These are phyloP conservation scores for Leccinum solheimii DNA, from an alignment of 1,284 basidiomycete genomes.

Conservation along the genomic window DNA sequence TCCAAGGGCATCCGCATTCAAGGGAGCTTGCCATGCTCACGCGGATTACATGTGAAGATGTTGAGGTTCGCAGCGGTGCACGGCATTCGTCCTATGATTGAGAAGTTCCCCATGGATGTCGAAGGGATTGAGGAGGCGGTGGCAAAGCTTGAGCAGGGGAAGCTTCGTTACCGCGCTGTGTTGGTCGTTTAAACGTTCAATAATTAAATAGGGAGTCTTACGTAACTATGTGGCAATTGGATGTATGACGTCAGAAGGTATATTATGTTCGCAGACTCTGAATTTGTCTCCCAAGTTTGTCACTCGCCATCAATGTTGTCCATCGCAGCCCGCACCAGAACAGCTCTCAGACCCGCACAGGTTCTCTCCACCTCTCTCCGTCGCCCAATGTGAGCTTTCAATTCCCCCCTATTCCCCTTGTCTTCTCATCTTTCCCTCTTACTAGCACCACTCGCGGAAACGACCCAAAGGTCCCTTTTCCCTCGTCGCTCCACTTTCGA, in stretches of 20 bases:
- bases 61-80: constrained; percentile 30
- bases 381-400: constrained; percentile 11
- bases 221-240: constrained; percentile 1
- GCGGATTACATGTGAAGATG: constrained; percentile 33
- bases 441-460: constrained; percentile 45
- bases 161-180: constrained; percentile 36
- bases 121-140: constrained; percentile 35
- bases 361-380: not conserved
- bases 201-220: not conserved
- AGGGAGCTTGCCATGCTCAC: constrained; percentile 26
- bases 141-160: constrained; percentile 25
- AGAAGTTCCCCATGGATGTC: constrained; percentile 32
- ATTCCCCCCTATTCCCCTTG: not conserved
- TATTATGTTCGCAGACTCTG: not conserved
- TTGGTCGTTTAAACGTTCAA: constrained; percentile 22
- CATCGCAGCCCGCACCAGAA: constrained; percentile 7
- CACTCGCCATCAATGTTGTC: constrained; percentile 13
- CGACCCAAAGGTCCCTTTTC: constrained; percentile 49
- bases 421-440: not conserved
- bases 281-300: not conserved
- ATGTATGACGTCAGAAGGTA: constrained; percentile 17
- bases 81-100: constrained; percentile 25
- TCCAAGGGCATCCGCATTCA: constrained; percentile 24
- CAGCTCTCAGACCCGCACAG: not conserved
- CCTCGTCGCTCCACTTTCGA: not conserved